phyloP scores from a whole-genome alignment of 2,329 filamentous ascomycete genomes.

The Fusarium camptoceras region DNA sequence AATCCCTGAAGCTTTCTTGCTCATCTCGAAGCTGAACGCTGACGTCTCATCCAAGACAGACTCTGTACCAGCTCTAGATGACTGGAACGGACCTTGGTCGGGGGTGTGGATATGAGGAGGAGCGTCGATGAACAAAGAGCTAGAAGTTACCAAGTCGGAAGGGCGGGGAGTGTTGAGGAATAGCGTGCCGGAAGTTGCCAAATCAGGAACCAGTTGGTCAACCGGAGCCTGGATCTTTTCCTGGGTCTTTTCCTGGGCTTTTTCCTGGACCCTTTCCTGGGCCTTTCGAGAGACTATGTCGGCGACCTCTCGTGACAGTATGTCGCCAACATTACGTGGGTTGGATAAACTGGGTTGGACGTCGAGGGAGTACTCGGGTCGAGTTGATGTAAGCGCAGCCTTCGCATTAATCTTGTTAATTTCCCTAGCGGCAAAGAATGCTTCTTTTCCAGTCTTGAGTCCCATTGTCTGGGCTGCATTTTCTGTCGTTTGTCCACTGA shows the following conservation, averaged over 20 bases:
- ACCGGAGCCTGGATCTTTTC: not conserved
- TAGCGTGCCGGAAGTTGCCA: constrained; percentile 49
- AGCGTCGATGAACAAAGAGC: constrained; percentile 50
- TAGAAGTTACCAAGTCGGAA: constrained; percentile 46
- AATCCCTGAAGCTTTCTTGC: constrained; percentile 37
- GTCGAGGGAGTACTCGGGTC: not conserved
- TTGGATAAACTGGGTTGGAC: too few relatives aligned
- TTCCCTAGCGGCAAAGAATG: constrained; percentile 56
- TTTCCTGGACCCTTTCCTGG: not conserved
- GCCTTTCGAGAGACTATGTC: not conserved
- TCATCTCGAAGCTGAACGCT: constrained; percentile 48
- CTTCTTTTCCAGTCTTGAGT: constrained; percentile 52
- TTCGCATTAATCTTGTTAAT: constrained; percentile 47
- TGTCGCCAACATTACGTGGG: not conserved
- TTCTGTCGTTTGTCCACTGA: not conserved
- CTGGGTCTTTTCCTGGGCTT: too few relatives aligned
- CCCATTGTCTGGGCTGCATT: constrained; percentile 49
- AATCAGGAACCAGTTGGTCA: constrained; percentile 15
- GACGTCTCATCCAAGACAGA: constrained; percentile 46
- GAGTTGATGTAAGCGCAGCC: constrained; percentile 6
- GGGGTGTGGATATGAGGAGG: too few relatives aligned
- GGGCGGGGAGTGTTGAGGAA: constrained; percentile 49
- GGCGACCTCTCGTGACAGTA: too few relatives aligned
- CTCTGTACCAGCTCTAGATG: constrained; percentile 6
- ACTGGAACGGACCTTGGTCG: constrained; percentile 1